A percentile compares a stretch with the other conserved stretches of the same genome.
Evolutionary conservation across 2,329 filamentous ascomycete species (phyloP).

Genomic region (Aureobasidium subglaciale): DNA sequence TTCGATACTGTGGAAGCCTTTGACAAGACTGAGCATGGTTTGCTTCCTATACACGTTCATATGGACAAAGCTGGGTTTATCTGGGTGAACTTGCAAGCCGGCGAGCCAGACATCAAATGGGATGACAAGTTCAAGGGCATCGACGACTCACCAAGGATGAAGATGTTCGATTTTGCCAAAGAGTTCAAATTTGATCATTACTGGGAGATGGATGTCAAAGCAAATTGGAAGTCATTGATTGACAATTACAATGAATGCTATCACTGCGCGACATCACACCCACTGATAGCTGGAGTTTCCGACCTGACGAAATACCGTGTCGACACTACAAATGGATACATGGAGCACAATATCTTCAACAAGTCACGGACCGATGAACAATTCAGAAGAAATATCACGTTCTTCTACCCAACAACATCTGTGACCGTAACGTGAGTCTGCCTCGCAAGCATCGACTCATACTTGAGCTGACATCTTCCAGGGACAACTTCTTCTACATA

Average conservation of each 20-base stretch:
- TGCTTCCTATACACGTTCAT: constrained; percentile 31
- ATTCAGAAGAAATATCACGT: constrained; percentile 38
- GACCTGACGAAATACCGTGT: constrained; percentile 50
- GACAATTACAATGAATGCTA: constrained; percentile 64
- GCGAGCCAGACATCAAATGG: constrained; percentile 45
- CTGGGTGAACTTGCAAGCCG: constrained; percentile 51
- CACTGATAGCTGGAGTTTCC: constrained; percentile 48
- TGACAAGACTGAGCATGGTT: constrained; percentile 48
- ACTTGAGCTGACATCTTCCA: not conserved
- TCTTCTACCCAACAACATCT: constrained; percentile 43
- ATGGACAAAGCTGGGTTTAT: constrained; percentile 40
- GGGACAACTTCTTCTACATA: not conserved
- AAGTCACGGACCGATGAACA: constrained; percentile 41
- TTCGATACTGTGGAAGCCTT: constrained; percentile 52
- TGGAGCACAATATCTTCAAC: constrained; percentile 43
- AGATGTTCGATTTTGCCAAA: constrained; percentile 40
- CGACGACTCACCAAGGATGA: constrained; percentile 40
- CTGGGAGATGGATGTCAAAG: constrained; percentile 51
- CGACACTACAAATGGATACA: constrained; percentile 41
- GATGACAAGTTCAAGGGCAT: constrained; percentile 45
- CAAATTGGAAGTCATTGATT: constrained; percentile 55
- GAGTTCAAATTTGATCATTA: constrained; percentile 52
- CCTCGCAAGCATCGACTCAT: not conserved
- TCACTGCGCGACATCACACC: constrained; percentile 52
- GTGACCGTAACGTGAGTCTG: constrained; percentile 42